Conservation (phyloP, 495 filamentous ascomycete genomes). For the Hypoxylon lienhwacheense region DNA sequence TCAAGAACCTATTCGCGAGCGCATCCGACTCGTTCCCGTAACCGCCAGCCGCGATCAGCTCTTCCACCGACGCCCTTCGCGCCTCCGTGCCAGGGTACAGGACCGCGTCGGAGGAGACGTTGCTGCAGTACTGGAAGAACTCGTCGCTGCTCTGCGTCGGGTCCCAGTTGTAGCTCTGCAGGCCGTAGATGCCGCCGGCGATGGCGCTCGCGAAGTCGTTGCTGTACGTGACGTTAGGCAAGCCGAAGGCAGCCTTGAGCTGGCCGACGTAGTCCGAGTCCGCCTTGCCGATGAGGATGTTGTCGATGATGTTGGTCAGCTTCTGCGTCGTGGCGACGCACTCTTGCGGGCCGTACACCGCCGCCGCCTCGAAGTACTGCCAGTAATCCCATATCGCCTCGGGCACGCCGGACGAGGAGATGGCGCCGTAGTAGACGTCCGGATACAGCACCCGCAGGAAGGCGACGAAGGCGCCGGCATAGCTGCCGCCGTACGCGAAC, state of each 20-base stretch:
- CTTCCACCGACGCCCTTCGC: slow-evolving; percentile 45
- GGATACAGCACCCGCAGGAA: slow-evolving; percentile 71
- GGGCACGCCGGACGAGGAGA: slow-evolving; percentile 71
- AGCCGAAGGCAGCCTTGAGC: slow-evolving; percentile 63
- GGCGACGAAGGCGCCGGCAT: slow-evolving; percentile 71
- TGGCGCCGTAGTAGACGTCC: slow-evolving; percentile 66
- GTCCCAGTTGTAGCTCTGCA: slow-evolving; percentile 73
- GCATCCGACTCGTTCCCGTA: slow-evolving; percentile 51
- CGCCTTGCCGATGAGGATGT: slow-evolving; percentile 60
- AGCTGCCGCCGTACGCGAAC: slow-evolving; percentile 74
- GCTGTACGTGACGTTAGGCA: slow-evolving; percentile 58
- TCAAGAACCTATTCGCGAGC: slow-evolving; percentile 61
- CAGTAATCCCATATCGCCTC: slow-evolving; percentile 72
- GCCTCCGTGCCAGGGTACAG: slow-evolving; percentile 51
- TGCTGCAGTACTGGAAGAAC: slow-evolving; percentile 63
- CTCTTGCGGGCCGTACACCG: slow-evolving; percentile 51
- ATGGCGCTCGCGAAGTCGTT: slow-evolving; percentile 64
- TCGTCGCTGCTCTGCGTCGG: slow-evolving; percentile 54
- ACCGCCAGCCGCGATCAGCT: slow-evolving; percentile 58
- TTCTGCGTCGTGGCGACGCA: slow-evolving; percentile 61
- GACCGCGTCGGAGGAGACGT: slow-evolving; percentile 52
- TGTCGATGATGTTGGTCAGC: slow-evolving; percentile 63
- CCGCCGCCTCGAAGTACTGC: slow-evolving; percentile 68
- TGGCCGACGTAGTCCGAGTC: slow-evolving; percentile 47
- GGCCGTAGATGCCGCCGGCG: slow-evolving; percentile 52